These are phyloP conservation scores for Akanthomyces dipterigenus DNA, from an alignment of 2,329 filamentous ascomycete genomes.

Conservation along the genomic window DNA sequence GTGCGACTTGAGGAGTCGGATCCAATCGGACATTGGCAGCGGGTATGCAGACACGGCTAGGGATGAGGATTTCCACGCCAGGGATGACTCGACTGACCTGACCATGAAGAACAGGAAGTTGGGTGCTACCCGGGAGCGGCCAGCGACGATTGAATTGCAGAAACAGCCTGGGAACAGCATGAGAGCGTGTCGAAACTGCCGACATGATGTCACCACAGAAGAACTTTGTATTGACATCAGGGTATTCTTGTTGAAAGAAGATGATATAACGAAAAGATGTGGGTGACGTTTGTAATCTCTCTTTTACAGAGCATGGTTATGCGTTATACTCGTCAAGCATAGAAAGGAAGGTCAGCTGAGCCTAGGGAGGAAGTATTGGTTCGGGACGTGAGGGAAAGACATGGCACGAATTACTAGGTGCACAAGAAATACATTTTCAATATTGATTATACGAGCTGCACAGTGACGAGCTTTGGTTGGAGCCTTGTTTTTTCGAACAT, in stretches of 20 bases:
- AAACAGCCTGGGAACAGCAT: background rate
- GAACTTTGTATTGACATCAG: background rate
- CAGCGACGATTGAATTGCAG: background rate
- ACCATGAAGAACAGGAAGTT: background rate
- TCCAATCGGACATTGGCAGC: background rate
- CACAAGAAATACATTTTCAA: background rate
- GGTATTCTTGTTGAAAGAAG: background rate
- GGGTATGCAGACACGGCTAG: background rate
- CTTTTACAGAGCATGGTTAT: background rate
- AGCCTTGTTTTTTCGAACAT: too few relatives aligned
- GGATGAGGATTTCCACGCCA: background rate
- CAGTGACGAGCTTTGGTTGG: too few relatives aligned
- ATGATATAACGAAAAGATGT: background rate
- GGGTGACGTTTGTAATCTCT: background rate
- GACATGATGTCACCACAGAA: background rate
- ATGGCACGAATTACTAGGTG: background rate
- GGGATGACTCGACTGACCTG: background rate
- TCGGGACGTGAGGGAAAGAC: background rate
- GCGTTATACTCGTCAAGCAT: background rate
- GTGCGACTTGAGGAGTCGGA: background rate
- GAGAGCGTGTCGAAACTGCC: background rate
- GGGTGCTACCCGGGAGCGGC: background rate
- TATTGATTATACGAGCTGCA: background rate
- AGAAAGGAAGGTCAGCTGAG: constrained; percentile 7
- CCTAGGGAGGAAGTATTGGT: background rate